phyloP scores from a whole-genome alignment of 352 stramenopile species.

The Pythium periplocum region DNA sequence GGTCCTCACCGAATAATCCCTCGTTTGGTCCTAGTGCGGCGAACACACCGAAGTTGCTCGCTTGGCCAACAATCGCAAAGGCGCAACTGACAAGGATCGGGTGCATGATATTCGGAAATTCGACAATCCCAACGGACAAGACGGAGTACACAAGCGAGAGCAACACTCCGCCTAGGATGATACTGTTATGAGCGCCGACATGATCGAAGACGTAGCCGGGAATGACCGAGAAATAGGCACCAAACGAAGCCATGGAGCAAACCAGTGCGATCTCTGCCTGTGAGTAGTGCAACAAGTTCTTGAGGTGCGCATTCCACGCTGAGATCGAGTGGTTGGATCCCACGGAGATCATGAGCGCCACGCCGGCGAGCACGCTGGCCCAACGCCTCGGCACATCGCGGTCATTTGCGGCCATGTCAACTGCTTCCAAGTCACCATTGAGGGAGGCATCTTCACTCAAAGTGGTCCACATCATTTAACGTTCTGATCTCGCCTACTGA shows the following conservation, averaged over 20 bases:
- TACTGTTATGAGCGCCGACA: conserved; percentile 53
- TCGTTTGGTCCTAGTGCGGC: conserved; percentile 68
- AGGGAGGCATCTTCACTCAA: no score
- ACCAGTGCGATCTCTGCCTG: conserved; percentile 71
- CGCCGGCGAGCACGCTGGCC: conserved; percentile 41
- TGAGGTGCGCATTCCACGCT: conserved; percentile 72
- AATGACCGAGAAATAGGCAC: conserved; percentile 68
- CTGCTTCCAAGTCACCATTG: neutral
- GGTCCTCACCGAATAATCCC: conserved; percentile 53
- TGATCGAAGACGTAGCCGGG: conserved; percentile 63
- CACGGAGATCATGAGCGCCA: conserved; percentile 53
- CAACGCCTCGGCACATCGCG: conserved; percentile 23
- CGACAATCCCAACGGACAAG: conserved; percentile 30
- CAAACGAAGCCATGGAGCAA: conserved; percentile 76
- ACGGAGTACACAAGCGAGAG: conserved; percentile 39
- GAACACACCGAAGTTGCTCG: conserved; percentile 68
- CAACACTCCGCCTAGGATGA: conserved; percentile 35
- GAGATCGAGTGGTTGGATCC: conserved; percentile 78
- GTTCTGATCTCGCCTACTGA: neutral
- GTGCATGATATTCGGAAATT: conserved; percentile 28
- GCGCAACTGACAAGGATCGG: conserved; percentile 43
- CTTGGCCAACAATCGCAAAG: conserved; percentile 54
- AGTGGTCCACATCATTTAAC: no score
- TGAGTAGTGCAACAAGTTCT: conserved; percentile 47
- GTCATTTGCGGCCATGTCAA: neutral